Evolutionary conservation across 2,329 filamentous ascomycete genomes (phyloP), one percentile per base, ranked within the genome.

Genomic region (Aspergillus amoenus): DNA sequence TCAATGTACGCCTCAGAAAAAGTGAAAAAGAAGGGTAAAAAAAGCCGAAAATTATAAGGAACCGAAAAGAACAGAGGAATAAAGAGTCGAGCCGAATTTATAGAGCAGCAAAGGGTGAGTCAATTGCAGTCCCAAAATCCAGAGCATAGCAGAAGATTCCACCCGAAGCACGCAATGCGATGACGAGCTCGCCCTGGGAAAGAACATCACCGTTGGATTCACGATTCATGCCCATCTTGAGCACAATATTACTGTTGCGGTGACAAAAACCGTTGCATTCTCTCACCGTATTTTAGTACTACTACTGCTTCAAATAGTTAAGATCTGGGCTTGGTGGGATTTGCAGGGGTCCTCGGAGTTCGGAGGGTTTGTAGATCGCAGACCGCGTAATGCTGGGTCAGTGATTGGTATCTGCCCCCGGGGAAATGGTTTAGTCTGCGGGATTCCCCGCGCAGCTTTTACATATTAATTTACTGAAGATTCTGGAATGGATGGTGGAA

Each of bases 121-220:
- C 52, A 52, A 46, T 44, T 24, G 21, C 43, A 24, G 44, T 48
- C 24, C 44, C 52, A 55, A 43, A 30, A 47, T 11, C 30, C 47
- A 34, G 32, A 45, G 22, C 37, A 43, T 59, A 46, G 41, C 45
- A 42, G 43, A 51, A 60, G 51, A 60, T 55, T 52, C 40, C 52
- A 43, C 47, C 41, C 43, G 53, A 60, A 64, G 62, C 62, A 64
- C 62, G 60, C 61, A 62, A 65, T 63, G 60, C 56, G 53, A 57
- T 61, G 52, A 55, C 58, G 47, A 44, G 43, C 42, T 58, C 48
- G 40, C 34, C 52, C 52, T 45, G 39, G 21, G 17, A 52, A 22
- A 56, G 42, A 22, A 15, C 50, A 52, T 43, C 49, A 50, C 30
- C 18, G 22, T 45, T 24, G 18, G 6, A 24, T 17, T n/a, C 12